phyloP scores from a whole-genome alignment of 1,139 yeast species.

The Yamadazyma atmosphaerica region DNA sequence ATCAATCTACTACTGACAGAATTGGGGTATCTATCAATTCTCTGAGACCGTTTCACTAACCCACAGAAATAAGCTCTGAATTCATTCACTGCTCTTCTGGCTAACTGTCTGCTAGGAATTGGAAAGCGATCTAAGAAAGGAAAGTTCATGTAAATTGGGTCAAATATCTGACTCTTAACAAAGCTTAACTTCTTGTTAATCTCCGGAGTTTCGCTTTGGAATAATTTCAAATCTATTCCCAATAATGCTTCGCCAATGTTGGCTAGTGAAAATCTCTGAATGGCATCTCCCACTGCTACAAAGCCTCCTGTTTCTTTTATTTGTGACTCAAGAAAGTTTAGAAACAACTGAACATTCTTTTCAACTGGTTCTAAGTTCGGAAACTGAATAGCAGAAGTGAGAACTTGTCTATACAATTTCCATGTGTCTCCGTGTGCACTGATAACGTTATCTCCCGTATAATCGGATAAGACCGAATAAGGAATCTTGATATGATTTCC shows the following conservation, averaged over 20 bases:
- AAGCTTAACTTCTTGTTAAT: slow-evolving; percentile 41
- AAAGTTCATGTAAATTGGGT: slow-evolving; percentile 55
- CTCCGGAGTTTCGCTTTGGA: slow-evolving; percentile 23
- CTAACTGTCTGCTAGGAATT: slow-evolving; percentile 47
- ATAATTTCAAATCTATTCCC: slow-evolving; percentile 46
- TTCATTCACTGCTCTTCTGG: slow-evolving; percentile 41
- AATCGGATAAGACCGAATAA: slow-evolving; percentile 52
- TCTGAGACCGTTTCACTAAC: slow-evolving; percentile 18
- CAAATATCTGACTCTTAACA: slow-evolving; percentile 56
- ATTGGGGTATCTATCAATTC: background rate
- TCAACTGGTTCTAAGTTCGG: slow-evolving; percentile 30
- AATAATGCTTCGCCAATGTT: slow-evolving; percentile 52
- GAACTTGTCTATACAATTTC: slow-evolving; percentile 47
- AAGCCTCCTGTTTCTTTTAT: slow-evolving; percentile 8
- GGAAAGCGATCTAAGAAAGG: slow-evolving; percentile 54
- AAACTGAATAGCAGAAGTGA: slow-evolving; percentile 53
- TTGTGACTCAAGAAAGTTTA: slow-evolving; percentile 11
- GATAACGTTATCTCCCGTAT: slow-evolving; percentile 64
- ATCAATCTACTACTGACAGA: slow-evolving; percentile 33
- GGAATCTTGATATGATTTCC: slow-evolving; percentile 65
- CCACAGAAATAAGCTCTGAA: slow-evolving; percentile 38
- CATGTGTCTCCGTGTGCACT: slow-evolving; percentile 61
- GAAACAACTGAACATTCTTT: slow-evolving; percentile 9
- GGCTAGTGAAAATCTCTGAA: slow-evolving; percentile 51
- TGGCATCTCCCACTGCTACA: slow-evolving; percentile 35